Base-by-base conservation (phyloP, 2,329 filamentous ascomycete species). In the Cucurbitaria berberidis region DNA sequence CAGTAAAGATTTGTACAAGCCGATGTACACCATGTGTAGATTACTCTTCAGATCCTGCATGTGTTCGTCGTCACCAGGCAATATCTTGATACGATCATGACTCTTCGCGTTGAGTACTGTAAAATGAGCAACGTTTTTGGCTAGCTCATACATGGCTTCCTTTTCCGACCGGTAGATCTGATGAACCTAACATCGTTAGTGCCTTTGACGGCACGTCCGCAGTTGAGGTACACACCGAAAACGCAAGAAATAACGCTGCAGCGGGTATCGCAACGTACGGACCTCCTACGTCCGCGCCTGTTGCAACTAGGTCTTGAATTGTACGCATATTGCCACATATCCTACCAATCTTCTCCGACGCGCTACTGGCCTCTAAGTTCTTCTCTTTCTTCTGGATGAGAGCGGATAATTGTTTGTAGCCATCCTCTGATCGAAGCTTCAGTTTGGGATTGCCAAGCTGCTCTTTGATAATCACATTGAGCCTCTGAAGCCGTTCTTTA, bases 191-290 rank as follows among this genome's bases (percentile, higher is more conserved):
- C 18, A 21, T 1, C 5, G 15, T 47, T 6, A 59, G 46, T 11
- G 22, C 10, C n/a, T 10, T 3, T 5, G 1, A 13, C 7, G 7
- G 5, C 16, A 1, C 8, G n/a, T 4, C 16, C 9, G 27, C 5
- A 10, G 15, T 8, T 4, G 2, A 7, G 21, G 3, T 5, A 34
- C 59, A 18, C 47, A 64, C 61, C 10, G 59, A 56, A 29, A 64
- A 64, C 5, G 50, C 61, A 26, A 60, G 41, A 29, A 64, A 60
- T 5, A 62, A 19, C 10, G 61, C 61, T 1, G 59, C 59, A 11
- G 53, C 57, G 11, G 59, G 57, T 4, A 62, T 59, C 1, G 59
- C 61, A 22, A 62, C 53, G 43, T 62, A 64, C 0, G 59, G 61
- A 10, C 61, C 61, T 35, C 48, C 61, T 3, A 59, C 57, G 19